phyloP scores from a whole-genome alignment of 2,329 filamentous ascomycete species.

The Akanthomyces uredinophilus region DNA sequence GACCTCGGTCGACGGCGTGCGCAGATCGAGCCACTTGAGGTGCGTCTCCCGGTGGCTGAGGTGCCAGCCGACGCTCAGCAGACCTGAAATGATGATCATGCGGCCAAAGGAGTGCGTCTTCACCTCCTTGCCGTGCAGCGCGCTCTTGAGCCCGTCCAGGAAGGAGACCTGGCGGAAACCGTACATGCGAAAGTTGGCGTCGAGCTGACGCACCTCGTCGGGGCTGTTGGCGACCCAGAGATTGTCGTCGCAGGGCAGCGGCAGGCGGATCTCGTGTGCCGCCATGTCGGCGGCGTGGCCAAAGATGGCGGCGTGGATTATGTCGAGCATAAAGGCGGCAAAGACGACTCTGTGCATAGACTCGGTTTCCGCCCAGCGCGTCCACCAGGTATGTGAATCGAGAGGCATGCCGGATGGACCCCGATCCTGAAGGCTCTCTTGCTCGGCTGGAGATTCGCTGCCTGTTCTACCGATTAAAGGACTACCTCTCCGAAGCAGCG shows the following conservation, averaged over 20 bases:
- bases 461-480: slow-evolving; percentile 77
- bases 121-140: slow-evolving; percentile 74
- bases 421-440: slow-evolving; percentile 26
- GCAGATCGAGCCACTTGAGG: slow-evolving; percentile 70
- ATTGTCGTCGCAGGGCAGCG: slow-evolving; percentile 80
- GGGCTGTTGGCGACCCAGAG: slow-evolving; percentile 79
- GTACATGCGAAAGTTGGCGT: slow-evolving; percentile 70
- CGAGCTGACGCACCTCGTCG: slow-evolving; percentile 69
- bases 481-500: slow-evolving; percentile 77
- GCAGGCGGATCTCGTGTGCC: slow-evolving; percentile 80
- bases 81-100: slow-evolving; percentile 83
- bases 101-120: slow-evolving; percentile 83
- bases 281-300: slow-evolving; percentile 88
- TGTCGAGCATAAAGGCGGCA: slow-evolving; percentile 84
- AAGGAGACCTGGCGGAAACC: slow-evolving; percentile 77
- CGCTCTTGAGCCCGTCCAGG: slow-evolving; percentile 77
- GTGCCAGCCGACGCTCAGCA: slow-evolving; percentile 90
- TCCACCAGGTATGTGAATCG: slow-evolving; percentile 61
- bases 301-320: slow-evolving; percentile 87
- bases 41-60: slow-evolving; percentile 83
- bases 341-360: slow-evolving; percentile 83
- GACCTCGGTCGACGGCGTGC: slow-evolving; percentile 51
- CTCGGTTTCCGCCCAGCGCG: slow-evolving; percentile 83
- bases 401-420: slow-evolving; percentile 32
- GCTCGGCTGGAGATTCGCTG: slow-evolving; percentile 69